A percentile compares a stretch with the other conserved stretches of the same genome.
These are phyloP conservation scores for Colletotrichum sidae DNA, from an alignment of 2,329 filamentous ascomycete species.

Conservation along the genomic window DNA sequence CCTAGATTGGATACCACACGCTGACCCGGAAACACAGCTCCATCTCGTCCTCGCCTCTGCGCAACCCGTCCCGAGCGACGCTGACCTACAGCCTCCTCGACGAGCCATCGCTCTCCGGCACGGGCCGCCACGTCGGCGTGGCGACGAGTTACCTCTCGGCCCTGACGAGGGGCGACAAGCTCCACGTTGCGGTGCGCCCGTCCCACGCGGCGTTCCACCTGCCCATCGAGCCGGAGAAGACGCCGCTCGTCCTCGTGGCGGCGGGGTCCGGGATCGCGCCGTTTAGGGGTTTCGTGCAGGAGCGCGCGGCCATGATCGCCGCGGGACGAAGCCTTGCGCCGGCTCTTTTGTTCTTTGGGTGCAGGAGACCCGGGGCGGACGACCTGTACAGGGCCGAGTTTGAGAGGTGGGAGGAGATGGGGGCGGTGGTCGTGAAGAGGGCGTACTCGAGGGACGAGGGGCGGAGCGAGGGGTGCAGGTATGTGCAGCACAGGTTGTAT, in stretches of 20 bases:
- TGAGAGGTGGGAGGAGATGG: slow-evolving; percentile 59
- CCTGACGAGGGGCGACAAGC: slow-evolving; percentile 55
- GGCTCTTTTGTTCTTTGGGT: slow-evolving; percentile 64
- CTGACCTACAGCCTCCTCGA: slow-evolving; percentile 74
- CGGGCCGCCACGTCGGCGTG: slow-evolving; percentile 67
- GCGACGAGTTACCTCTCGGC: slow-evolving; percentile 70
- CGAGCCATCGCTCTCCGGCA: slow-evolving; percentile 59
- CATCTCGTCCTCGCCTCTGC: slow-evolving; percentile 76
- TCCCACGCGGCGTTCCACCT: slow-evolving; percentile 56
- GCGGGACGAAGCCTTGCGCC: slow-evolving; percentile 50
- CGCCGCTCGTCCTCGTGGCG: slow-evolving; percentile 56
- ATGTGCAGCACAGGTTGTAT: slow-evolving; percentile 59
- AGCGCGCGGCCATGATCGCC: slow-evolving; percentile 53
- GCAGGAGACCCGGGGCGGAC: slow-evolving; percentile 56
- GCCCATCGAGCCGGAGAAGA: slow-evolving; percentile 48
- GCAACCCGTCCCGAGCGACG: slow-evolving; percentile 63
- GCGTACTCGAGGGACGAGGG: slow-evolving; percentile 61
- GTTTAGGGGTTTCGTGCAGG: slow-evolving; percentile 39
- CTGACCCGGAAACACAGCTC: slow-evolving; percentile 52
- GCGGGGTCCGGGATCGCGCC: slow-evolving; percentile 55
- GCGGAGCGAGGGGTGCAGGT: slow-evolving; percentile 58
- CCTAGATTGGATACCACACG: no score
- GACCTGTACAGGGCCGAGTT: slow-evolving; percentile 58
- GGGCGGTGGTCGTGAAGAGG: slow-evolving; percentile 65
- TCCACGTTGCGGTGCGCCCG: slow-evolving; percentile 62